These are phyloP conservation scores for Laburnicola sp. DNA, from an alignment of 2,329 filamentous ascomycete species.

Conservation along the genomic window DNA sequence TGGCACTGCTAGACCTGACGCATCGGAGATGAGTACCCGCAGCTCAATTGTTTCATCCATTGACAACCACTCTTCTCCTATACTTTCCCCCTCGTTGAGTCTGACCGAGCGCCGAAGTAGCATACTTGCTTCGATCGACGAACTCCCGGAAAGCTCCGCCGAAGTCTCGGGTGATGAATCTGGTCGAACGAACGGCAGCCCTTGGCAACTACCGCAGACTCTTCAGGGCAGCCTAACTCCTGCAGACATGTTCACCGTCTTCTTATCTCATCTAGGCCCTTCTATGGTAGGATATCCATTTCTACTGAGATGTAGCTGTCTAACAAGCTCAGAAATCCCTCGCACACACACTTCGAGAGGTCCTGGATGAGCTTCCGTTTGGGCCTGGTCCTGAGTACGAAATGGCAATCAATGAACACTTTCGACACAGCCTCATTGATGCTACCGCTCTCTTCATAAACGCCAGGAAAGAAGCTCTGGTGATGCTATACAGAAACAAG, in stretches of 20 bases:
- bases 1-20: conserved; percentile 19
- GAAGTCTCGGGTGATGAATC: conserved; percentile 40
- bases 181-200: conserved; percentile 12
- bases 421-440: conserved; percentile 76
- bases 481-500: conserved; percentile 78
- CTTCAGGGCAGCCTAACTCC: conserved; percentile 55
- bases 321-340: conserved; percentile 69
- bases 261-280: conserved; percentile 85
- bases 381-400: too few species aligned
- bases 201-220: conserved; percentile 26
- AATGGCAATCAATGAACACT: conserved; percentile 84
- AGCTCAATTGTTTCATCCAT: conserved; percentile 29
- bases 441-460: conserved; percentile 78
- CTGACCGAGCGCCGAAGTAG: conserved; percentile 37
- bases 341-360: too few species aligned
- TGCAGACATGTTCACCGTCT: conserved; percentile 86
- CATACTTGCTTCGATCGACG: conserved; percentile 49
- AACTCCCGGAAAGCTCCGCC: conserved; percentile 43
- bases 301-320: conserved; percentile 8
- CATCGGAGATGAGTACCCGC: conserved; percentile 22
- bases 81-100: conserved; percentile 37
- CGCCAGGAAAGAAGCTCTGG: conserved; percentile 74
- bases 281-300: conserved; percentile 64
- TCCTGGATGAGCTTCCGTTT: too few species aligned
- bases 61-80: conserved; percentile 27